phyloP scores from a whole-genome alignment of 2,329 filamentous ascomycete genomes.

The Trichoderma sp. region DNA sequence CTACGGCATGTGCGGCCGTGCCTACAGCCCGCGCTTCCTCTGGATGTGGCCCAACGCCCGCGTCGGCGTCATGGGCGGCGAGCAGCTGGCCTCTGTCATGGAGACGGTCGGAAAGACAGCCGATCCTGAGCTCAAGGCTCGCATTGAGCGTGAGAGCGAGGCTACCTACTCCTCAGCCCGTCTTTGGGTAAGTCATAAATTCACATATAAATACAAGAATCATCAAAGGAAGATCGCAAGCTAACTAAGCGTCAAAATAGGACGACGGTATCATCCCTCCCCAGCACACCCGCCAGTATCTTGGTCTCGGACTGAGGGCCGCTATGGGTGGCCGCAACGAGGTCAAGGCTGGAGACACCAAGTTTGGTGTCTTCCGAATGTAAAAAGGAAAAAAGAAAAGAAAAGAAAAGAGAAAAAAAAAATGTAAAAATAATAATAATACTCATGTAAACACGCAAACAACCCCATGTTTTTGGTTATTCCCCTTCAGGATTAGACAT shows the following conservation, averaged over 20 bases:
- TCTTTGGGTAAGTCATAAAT: conserved; percentile 65
- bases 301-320: conserved; percentile 69
- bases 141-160: conserved; percentile 88
- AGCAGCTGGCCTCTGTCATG: conserved; percentile 92
- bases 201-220: not conserved
- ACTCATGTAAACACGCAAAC: not conserved
- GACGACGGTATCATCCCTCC: conserved; percentile 79
- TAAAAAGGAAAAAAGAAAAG: conserved; percentile 37
- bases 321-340: conserved; percentile 66
- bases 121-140: conserved; percentile 73
- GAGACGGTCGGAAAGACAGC: conserved; percentile 82
- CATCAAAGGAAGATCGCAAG: not conserved
- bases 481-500: not conserved
- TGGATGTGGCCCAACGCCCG: conserved; percentile 99
- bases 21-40: conserved; percentile 85
- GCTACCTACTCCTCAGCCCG: conserved; percentile 84
- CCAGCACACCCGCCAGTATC: conserved; percentile 68
- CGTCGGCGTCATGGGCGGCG: conserved; percentile 92
- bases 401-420: not conserved
- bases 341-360: conserved; percentile 58
- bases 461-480: not conserved
- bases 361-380: conserved; percentile 82
- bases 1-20: conserved; percentile 96
- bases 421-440: not conserved
- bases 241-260: conserved; percentile 39